phyloP scores from a whole-genome alignment of 306 rosid species.

The Dryas octopetala region DNA sequence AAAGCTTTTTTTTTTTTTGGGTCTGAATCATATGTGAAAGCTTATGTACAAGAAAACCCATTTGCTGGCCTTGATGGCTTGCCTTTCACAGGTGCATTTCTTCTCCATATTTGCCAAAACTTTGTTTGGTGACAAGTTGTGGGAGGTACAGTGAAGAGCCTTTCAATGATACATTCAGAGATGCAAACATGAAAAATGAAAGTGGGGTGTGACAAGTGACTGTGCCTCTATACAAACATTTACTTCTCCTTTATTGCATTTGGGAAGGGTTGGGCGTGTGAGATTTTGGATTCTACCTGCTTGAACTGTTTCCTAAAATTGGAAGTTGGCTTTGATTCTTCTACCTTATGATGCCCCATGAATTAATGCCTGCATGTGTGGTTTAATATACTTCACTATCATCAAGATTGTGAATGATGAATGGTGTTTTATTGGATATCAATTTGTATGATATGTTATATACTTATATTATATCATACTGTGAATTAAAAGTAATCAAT shows the following conservation, averaged over 20 bases:
- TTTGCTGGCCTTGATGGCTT: too few relatives aligned
- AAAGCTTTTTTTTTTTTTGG: too few relatives aligned
- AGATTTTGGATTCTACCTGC: slow-evolving; percentile 30
- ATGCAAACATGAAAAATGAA: not conserved
- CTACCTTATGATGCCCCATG: slow-evolving; percentile 22
- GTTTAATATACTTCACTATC: not conserved
- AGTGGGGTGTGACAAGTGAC: slow-evolving; percentile 19
- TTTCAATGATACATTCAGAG: not conserved
- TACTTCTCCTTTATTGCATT: not conserved
- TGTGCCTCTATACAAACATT: not conserved
- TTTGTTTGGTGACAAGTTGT: slow-evolving; percentile 10
- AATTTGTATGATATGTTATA: too few relatives aligned
- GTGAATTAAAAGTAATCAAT: too few relatives aligned
- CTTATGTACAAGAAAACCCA: too few relatives aligned
- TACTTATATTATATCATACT: too few relatives aligned
- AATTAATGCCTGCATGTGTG: not conserved
- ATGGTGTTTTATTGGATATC: too few relatives aligned
- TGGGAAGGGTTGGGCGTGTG: slow-evolving; percentile 11
- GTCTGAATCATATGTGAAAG: too few relatives aligned
- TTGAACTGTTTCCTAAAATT: slow-evolving; percentile 8
- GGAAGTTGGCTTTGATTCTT: slow-evolving; percentile 19
- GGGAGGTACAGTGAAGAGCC: slow-evolving; percentile 10
- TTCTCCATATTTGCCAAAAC: slow-evolving; percentile 16
- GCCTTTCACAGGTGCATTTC: slow-evolving; percentile 5
- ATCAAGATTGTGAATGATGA: not conserved